These are phyloP conservation scores for Stephania japonica DNA, from an alignment of 164 flowering plant genomes.

Conservation along the genomic window DNA sequence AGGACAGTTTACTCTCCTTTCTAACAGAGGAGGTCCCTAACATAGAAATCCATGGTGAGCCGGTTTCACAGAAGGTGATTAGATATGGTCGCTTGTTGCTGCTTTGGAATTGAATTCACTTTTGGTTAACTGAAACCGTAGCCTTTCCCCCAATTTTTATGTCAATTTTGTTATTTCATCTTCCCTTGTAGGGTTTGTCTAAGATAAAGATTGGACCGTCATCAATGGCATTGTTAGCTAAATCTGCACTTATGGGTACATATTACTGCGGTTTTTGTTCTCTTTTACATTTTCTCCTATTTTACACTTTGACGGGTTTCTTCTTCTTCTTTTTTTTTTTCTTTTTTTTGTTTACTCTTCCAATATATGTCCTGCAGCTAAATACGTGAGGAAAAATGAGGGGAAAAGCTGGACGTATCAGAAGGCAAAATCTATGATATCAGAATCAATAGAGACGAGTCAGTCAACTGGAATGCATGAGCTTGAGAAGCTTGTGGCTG, in stretches of 20 bases:
- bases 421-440: constrained; percentile 61
- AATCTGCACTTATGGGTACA: constrained; percentile 81
- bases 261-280: constrained; percentile 11
- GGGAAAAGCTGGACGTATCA: constrained; percentile 61
- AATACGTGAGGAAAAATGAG: constrained; percentile 68
- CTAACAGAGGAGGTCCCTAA: constrained; percentile 56
- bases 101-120: constrained; percentile 3
- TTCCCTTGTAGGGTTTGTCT: constrained; percentile 52
- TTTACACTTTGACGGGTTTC: not conserved
- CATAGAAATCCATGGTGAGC: constrained; percentile 53
- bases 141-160: too few relatives aligned
- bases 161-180: not conserved
- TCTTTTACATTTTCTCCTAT: not conserved
- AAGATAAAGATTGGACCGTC: constrained; percentile 73
- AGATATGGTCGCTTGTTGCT: constrained; percentile 1
- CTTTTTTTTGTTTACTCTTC: constrained; percentile 2
- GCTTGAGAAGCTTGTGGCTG: constrained; percentile 54
- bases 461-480: constrained; percentile 51
- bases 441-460: constrained; percentile 72
- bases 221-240: constrained; percentile 76
- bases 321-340: too few relatives aligned
- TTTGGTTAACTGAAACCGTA: constrained; percentile 5
- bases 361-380: constrained; percentile 38
- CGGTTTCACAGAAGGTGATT: constrained; percentile 57
- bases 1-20: constrained; percentile 66